These are phyloP conservation scores for Daldinia concentrica DNA, from an alignment of 495 filamentous ascomycete species.

Conservation along the genomic window DNA sequence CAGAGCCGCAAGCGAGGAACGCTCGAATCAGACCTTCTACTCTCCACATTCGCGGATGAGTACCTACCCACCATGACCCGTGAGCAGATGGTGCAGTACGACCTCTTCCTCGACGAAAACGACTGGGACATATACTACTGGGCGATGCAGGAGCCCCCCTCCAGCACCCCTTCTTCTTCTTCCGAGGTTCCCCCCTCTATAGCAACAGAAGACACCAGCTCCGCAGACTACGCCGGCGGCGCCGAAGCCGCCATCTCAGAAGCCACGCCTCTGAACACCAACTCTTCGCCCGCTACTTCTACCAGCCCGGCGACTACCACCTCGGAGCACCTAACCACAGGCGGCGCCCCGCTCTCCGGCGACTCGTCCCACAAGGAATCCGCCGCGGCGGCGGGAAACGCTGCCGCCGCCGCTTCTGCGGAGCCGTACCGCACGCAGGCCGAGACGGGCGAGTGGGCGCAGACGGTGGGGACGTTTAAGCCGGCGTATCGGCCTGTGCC, in stretches of 20 bases:
- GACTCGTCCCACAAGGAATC: conserved; percentile 40
- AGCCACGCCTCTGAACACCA: conserved; percentile 12
- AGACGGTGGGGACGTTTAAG: conserved; percentile 93
- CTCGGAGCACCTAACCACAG: conserved; percentile 25
- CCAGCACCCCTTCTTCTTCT: conserved; percentile 38
- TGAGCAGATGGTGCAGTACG: conserved; percentile 82
- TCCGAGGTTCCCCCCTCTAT: conserved; percentile 50
- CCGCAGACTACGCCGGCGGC: conserved; percentile 48
- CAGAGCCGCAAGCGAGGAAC: conserved; percentile 97
- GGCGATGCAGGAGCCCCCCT: conserved; percentile 87
- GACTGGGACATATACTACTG: conserved; percentile 99
- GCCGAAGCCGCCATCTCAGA: conserved; percentile 47
- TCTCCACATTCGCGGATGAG: conserved; percentile 91
- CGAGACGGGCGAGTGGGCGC: conserved; percentile 85
- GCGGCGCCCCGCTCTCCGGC: conserved; percentile 30
- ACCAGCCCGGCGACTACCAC: neutral
- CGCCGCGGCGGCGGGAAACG: neutral
- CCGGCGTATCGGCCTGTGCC: conserved; percentile 94
- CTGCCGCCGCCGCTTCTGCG: conserved; percentile 32
- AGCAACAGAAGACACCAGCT: conserved; percentile 47
- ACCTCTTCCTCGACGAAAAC: conserved; percentile 96
- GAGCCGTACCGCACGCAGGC: conserved; percentile 36
- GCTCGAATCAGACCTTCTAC: conserved; percentile 92
- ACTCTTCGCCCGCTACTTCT: neutral
- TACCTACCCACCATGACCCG: conserved; percentile 77